These are phyloP conservation scores for Berberis vulgaris DNA, from an alignment of 164 flowering plant genomes.

Conservation along the genomic window DNA sequence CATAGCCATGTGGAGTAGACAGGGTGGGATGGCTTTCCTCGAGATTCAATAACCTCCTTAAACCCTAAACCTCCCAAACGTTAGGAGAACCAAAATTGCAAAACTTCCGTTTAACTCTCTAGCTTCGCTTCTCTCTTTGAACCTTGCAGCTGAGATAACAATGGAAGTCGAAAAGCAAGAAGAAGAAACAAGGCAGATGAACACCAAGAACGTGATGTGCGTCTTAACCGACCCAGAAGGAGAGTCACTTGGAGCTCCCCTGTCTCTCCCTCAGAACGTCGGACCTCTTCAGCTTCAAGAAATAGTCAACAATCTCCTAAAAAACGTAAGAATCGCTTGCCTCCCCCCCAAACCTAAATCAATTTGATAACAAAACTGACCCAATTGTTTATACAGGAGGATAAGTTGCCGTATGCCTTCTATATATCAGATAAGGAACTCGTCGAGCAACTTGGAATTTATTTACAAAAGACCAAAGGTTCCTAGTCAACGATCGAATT, in stretches of 20 bases:
- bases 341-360: not conserved
- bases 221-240: slow-evolving; percentile 75
- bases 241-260: slow-evolving; percentile 46
- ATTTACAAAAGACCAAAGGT: slow-evolving; percentile 86
- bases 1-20: not conserved
- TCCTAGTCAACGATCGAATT: not conserved
- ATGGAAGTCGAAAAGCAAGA: not conserved
- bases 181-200: slow-evolving; percentile 19
- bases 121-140: no score
- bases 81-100: no score
- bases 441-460: slow-evolving; percentile 55
- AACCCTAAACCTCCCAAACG: no score
- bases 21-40: no score
- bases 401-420: slow-evolving; percentile 79
- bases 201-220: slow-evolving; percentile 60
- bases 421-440: slow-evolving; percentile 86
- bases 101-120: no score
- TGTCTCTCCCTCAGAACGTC: slow-evolving; percentile 77
- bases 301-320: slow-evolving; percentile 73
- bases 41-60: no score
- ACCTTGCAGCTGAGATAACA: no score
- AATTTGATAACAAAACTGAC: not conserved
- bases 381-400: slow-evolving; percentile 46
- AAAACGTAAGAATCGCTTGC: slow-evolving; percentile 38
- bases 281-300: slow-evolving; percentile 78